Percentiles rank a stretch among this genome's conserved stretches.
phyloP scores from a whole-genome alignment of 352 stramenopile genomes.

The Globisporangium megalacanthum region DNA sequence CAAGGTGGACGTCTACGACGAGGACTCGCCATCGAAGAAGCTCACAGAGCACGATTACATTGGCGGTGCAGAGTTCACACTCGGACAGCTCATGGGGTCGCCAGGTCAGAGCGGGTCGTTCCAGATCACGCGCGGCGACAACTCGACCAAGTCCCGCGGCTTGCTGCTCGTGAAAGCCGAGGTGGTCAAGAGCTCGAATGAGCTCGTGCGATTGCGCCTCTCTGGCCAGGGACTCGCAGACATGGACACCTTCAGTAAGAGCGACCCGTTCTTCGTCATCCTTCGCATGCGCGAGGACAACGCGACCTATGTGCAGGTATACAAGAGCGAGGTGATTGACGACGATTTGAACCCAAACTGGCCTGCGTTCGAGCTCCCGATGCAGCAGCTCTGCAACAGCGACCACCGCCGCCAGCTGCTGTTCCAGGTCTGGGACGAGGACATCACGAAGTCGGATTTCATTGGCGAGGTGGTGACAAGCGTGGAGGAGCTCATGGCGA shows the following conservation, averaged over 20 bases:
- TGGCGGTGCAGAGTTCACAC: conserved; percentile 61
- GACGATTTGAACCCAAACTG: conserved; percentile 74
- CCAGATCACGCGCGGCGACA: conserved; percentile 38
- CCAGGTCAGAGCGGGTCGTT: conserved; percentile 58
- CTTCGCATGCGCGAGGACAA: conserved; percentile 47
- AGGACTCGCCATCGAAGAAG: conserved; percentile 63
- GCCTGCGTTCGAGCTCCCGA: conserved; percentile 39
- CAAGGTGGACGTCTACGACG: conserved; percentile 83
- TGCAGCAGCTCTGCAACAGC: conserved; percentile 77
- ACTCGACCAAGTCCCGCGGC: conserved; percentile 36
- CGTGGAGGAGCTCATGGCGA: conserved; percentile 52
- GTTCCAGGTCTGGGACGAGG: conserved; percentile 82
- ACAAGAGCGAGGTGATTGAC: conserved; percentile 63
- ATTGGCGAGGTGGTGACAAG: conserved; percentile 64
- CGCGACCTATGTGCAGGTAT: conserved; percentile 47
- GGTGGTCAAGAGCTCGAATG: conserved; percentile 40
- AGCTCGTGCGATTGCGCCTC: conserved; percentile 46
- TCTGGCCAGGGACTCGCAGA: conserved; percentile 40
- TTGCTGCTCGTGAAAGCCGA: conserved; percentile 55
- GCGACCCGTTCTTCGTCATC: conserved; percentile 57
- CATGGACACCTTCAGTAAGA: conserved; percentile 67
- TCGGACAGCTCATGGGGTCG: conserved; percentile 77
- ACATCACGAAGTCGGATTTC: conserved; percentile 59
- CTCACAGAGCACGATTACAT: conserved; percentile 75
- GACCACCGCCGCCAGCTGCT: conserved; percentile 58